These are phyloP conservation scores for Rhodocollybia butyracea DNA, from an alignment of 768 basidiomycete species.

Conservation along the genomic window DNA sequence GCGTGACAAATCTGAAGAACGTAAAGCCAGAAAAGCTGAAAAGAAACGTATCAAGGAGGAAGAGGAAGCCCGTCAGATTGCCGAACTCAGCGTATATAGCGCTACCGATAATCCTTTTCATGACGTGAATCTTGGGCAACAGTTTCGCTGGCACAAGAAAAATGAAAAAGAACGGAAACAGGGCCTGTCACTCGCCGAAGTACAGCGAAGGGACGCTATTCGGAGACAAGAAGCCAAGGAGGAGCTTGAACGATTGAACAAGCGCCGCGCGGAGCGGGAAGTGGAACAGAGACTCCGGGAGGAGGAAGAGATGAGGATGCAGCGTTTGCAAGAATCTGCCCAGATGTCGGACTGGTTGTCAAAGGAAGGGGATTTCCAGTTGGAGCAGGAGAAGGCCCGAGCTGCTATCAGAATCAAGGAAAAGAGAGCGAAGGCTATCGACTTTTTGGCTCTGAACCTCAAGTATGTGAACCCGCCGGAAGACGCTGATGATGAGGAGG, in stretches of 20 bases:
- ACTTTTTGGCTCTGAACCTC: slow-evolving; percentile 94
- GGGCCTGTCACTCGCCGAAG: slow-evolving; percentile 77
- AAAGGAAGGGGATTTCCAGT: slow-evolving; percentile 95
- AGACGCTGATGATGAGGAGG: slow-evolving; percentile 63
- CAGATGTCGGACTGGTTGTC: slow-evolving; percentile 99
- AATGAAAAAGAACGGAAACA: slow-evolving; percentile 91
- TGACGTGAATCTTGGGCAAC: slow-evolving; percentile 92
- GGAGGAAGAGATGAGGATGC: slow-evolving; percentile 89
- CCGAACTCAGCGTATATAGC: slow-evolving; percentile 94
- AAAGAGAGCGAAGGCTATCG: slow-evolving; percentile 97
- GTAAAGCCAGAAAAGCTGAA: slow-evolving; percentile 81
- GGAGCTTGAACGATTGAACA: slow-evolving; percentile 89
- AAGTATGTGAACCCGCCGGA: slow-evolving; percentile 81
- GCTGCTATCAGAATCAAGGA: slow-evolving; percentile 95
- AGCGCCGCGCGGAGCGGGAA: slow-evolving; percentile 87
- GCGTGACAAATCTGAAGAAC: slow-evolving; percentile 84
- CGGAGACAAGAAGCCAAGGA: slow-evolving; percentile 90
- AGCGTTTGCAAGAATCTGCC: slow-evolving; percentile 86
- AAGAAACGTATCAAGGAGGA: slow-evolving; percentile 81
- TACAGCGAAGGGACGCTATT: slow-evolving; percentile 74
- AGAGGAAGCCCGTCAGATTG: slow-evolving; percentile 88
- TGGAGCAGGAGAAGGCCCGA: slow-evolving; percentile 87
- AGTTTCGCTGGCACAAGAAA: slow-evolving; percentile 99
- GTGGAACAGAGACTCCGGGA: slow-evolving; percentile 85
- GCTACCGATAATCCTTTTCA: slow-evolving; percentile 98